A percentile compares a stretch with the other conserved stretches of the same genome.
These are phyloP conservation scores for Eucalyptus tenuipes DNA, from an alignment of 345 rosid genomes.

Conservation along the genomic window DNA sequence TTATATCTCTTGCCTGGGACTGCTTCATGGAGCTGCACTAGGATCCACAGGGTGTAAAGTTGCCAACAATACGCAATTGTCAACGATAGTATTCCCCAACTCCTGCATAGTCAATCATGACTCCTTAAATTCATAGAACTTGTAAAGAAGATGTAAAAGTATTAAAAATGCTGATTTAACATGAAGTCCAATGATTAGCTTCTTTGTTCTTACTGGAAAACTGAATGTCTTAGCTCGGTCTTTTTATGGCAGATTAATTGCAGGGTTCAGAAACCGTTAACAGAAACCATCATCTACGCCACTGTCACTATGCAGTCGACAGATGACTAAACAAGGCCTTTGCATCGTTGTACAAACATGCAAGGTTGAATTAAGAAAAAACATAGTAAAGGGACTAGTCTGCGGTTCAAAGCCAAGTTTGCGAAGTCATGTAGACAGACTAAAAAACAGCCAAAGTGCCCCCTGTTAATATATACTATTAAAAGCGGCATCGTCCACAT, in stretches of 20 bases:
- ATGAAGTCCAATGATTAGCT: not conserved
- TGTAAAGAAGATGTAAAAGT: not conserved
- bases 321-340: not conserved
- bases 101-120: constrained; percentile 32
- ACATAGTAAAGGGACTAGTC: not conserved
- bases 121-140: not conserved
- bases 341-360: not conserved
- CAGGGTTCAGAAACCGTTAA: not conserved
- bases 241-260: not conserved
- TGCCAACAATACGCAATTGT: constrained; percentile 93
- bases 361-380: not conserved
- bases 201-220: not conserved
- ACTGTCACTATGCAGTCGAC: not conserved
- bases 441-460: not conserved
- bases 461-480: not conserved
- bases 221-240: not conserved
- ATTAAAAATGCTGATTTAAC: not conserved
- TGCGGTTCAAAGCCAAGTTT: not conserved
- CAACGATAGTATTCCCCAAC: constrained; percentile 87
- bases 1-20: constrained; percentile 94
- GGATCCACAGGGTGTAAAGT: constrained; percentile 86
- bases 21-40: constrained; percentile 92
- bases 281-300: not conserved
- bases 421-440: not conserved
- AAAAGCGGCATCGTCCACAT: not conserved